Base-by-base conservation (phyloP, 2,329 filamentous ascomycete genomes). In the Macrophomina pseudophaseolina region DNA sequence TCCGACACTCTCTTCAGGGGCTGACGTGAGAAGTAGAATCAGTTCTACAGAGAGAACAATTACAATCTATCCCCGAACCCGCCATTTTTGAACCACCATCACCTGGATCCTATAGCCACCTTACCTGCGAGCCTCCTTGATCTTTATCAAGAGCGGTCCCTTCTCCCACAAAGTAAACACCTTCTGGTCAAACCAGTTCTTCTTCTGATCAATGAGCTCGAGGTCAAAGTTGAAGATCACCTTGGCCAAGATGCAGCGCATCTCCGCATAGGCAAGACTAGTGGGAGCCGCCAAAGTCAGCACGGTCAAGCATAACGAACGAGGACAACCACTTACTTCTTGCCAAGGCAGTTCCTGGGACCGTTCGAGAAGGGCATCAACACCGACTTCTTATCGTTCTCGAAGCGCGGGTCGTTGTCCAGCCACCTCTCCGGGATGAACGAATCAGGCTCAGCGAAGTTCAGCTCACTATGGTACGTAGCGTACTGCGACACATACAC, bases 211-310 rank as follows among this genome's bases (percentile, higher is more conserved):
- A 12, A 72, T 67, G 32, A 78, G 68, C 66, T 77, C 71, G 28
- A 80, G 60, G 68, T 83, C 78, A 65, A 82, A 83, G 1, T 72
- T 71, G 70, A 72, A 82, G 4, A 82, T 38, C 38, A 82, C 46
- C 66, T 78, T 78, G 3, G 80, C 73, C 23, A 83, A 66, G 2
- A 80, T 76, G 2, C 82, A 51, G 3, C 76, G 71, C 70, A 79
- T 75, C 67, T 80, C 78, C 6, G 75, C 74, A 60, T 76, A 76
- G 1, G 78, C 78, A 9, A 80, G 70, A 44, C 66, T 67, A 51
- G 28, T 38, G 38, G 11, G 79, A 68, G 28, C 53, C 56, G 53
- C 28, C 40, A n/a, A 7, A 33, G 16, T 33, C 30, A 40, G 42
- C 53, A 68, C 58, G 33, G 69, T 3, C 28, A n/a, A 51, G 16